phyloP scores from a whole-genome alignment of 768 basidiomycete genomes.

The Chlorophyllum brunneum region DNA sequence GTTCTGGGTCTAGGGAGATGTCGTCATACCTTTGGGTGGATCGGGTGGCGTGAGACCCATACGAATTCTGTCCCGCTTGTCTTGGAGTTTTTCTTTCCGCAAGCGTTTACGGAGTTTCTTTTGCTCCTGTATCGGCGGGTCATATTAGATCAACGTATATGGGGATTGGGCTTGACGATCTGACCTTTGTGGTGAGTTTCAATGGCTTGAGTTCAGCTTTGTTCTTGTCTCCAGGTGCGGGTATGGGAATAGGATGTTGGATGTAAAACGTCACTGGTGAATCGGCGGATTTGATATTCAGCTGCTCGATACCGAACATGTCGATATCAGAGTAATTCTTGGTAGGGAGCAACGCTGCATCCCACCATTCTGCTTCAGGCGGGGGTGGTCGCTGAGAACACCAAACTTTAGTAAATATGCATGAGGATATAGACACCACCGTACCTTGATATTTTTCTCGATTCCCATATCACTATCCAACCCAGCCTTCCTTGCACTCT shows the following conservation, averaged over 20 bases:
- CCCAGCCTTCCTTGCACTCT: constrained; percentile 90
- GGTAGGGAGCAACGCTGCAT: constrained; percentile 76
- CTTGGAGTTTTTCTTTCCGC: constrained; percentile 84
- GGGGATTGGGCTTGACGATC: background rate
- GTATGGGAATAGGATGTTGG: constrained; percentile 96
- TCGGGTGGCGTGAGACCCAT: constrained; percentile 97
- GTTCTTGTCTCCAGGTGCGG: constrained; percentile 84
- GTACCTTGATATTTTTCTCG: constrained; percentile 84
- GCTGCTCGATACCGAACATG: constrained; percentile 42
- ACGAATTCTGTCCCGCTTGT: constrained; percentile 89
- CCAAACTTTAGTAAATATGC: background rate
- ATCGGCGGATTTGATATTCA: constrained; percentile 62
- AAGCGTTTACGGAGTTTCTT: constrained; percentile 96
- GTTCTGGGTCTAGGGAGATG: constrained; percentile 12
- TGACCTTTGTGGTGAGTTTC: constrained; percentile 88
- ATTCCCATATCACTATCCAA: constrained; percentile 90
- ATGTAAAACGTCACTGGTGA: constrained; percentile 88
- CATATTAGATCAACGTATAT: background rate
- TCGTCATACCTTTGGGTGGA: constrained; percentile 78
- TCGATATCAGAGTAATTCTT: constrained; percentile 77
- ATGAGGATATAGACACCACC: constrained; percentile 16
- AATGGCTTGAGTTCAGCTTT: constrained; percentile 76
- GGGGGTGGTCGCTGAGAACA: constrained; percentile 69
- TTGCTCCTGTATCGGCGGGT: constrained; percentile 54
- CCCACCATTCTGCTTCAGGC: constrained; percentile 97